Conservation (phyloP, 2,329 filamentous ascomycete species). For the Apiospora malaysiana region DNA sequence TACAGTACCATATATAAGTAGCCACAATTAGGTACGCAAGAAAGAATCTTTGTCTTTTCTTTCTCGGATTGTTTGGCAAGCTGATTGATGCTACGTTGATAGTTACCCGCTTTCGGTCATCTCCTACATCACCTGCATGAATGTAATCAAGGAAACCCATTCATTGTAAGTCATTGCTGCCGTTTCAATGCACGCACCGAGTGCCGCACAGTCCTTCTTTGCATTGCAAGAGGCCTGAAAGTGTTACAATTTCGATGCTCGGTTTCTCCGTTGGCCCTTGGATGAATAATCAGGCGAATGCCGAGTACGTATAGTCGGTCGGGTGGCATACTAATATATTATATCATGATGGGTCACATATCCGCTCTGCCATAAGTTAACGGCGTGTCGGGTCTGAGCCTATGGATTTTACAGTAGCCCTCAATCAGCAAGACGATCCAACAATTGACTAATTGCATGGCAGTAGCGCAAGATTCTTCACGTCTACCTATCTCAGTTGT, state of each 20-base stretch:
- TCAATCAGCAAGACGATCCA: not conserved
- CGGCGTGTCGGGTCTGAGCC: not conserved
- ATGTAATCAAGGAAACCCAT: constrained; percentile 1
- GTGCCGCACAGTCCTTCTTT: constrained; percentile 6
- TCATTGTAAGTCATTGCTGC: not conserved
- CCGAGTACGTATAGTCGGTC: no score
- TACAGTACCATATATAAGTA: not conserved
- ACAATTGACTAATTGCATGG: not conserved
- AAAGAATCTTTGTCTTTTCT: not conserved
- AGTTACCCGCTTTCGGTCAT: constrained; percentile 16
- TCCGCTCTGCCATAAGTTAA: not conserved
- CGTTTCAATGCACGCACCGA: not conserved
- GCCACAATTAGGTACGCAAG: not conserved
- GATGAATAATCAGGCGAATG: not conserved
- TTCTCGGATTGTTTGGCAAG: not conserved
- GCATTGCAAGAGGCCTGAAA: not conserved
- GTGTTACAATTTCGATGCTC: not conserved
- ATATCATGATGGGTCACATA: not conserved
- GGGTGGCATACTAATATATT: no score
- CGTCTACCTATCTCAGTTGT: not conserved
- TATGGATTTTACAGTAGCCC: not conserved
- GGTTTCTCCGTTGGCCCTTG: not conserved
- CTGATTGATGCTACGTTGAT: not conserved
- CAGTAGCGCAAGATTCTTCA: not conserved
- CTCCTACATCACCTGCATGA: constrained; percentile 2